Evolutionary conservation across 1,284 basidiomycete species (phyloP).

Genomic region (Moesziomyces globuligerus): DNA sequence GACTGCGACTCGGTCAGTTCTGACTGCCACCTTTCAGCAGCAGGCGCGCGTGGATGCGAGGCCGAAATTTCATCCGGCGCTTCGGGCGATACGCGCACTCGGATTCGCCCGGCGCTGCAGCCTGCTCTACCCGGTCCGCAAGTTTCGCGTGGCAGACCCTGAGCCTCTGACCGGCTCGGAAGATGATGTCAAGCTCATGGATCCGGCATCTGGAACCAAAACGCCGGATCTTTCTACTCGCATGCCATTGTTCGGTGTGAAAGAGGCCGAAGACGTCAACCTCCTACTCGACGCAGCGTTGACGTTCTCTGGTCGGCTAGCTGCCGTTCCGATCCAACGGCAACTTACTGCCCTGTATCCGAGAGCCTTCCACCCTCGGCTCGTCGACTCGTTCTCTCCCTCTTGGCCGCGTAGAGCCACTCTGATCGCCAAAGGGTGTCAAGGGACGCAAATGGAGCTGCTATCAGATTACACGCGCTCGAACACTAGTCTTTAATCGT

Average conservation of each 20-base stretch:
- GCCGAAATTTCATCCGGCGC: not conserved
- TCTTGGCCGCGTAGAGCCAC: not conserved
- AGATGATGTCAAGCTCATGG: not conserved
- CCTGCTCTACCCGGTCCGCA: not conserved
- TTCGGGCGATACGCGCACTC: slow-evolving; percentile 1
- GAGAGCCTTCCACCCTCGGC: not conserved
- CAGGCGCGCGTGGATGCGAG: not conserved
- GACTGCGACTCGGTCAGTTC: too few species aligned
- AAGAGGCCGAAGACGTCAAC: not conserved
- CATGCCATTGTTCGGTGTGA: not conserved
- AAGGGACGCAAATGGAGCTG: not conserved
- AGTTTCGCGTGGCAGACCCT: not conserved
- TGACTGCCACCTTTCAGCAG: not conserved
- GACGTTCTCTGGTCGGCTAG: not conserved
- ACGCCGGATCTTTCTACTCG: not conserved
- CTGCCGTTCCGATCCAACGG: not conserved
- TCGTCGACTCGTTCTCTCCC: not conserved
- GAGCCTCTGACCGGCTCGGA: not conserved
- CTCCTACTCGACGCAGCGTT: too few species aligned
- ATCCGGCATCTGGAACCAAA: not conserved
- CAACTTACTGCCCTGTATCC: not conserved
- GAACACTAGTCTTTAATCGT: slow-evolving; percentile 27
- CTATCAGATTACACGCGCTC: too few species aligned
- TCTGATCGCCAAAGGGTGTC: not conserved
- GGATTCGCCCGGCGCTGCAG: not conserved